Percentiles rank a stretch among this genome's conserved stretches.
Conservation (phyloP, 2,329 filamentous ascomycete species). For the Aureobasidium sp. region DNA sequence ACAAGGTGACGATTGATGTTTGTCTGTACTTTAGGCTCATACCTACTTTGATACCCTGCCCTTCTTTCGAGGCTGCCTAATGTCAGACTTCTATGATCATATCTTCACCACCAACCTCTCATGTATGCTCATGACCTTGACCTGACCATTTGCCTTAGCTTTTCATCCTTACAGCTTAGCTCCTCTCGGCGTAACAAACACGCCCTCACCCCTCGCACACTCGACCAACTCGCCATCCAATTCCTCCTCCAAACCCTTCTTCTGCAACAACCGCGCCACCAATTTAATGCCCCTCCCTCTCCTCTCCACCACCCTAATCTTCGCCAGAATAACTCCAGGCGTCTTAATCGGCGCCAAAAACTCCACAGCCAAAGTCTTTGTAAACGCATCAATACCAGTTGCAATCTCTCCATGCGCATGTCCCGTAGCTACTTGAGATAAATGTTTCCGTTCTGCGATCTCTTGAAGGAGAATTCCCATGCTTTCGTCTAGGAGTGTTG, state of each 20-base stretch:
- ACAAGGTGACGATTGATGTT: slow-evolving; percentile 44
- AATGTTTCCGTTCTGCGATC: slow-evolving; percentile 31
- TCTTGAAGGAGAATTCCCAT: slow-evolving; percentile 46
- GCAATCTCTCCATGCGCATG: slow-evolving; percentile 22
- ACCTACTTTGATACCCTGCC: neutral
- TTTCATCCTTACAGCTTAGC: neutral
- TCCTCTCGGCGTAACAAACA: slow-evolving; percentile 40
- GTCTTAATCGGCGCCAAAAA: slow-evolving; percentile 50
- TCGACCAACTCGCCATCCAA: slow-evolving; percentile 41
- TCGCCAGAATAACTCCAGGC: slow-evolving; percentile 43
- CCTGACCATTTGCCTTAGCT: too few species aligned
- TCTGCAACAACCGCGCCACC: slow-evolving; percentile 15
- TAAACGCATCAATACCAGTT: slow-evolving; percentile 33
- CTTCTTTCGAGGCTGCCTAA: neutral
- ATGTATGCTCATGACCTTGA: neutral
- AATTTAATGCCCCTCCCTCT: slow-evolving; percentile 13
- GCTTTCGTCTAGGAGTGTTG: slow-evolving; percentile 53
- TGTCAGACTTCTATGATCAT: too few species aligned
- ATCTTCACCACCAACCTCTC: neutral
- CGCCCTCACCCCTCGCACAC: slow-evolving; percentile 46
- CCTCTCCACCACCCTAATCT: slow-evolving; percentile 30
- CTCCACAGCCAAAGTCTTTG: slow-evolving; percentile 49
- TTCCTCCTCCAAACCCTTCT: slow-evolving; percentile 12
- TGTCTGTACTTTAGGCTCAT: neutral
- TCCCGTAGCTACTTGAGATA: slow-evolving; percentile 16